Base-by-base conservation (phyloP, 768 basidiomycete species). In the Epithele typhae region DNA sequence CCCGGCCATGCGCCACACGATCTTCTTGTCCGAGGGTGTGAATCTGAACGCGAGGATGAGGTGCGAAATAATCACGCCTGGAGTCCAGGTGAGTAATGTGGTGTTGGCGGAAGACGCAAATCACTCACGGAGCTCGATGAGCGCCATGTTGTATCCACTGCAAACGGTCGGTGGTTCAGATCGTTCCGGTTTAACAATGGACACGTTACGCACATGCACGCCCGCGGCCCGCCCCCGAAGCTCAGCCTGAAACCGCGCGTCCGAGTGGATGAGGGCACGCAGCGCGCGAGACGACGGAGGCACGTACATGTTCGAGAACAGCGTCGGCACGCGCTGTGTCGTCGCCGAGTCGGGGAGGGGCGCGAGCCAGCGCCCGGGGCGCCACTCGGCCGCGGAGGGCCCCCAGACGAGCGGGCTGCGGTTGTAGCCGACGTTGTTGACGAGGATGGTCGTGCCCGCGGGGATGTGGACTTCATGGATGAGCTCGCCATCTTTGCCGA, bases 131-230 rank as follows among this genome's bases (percentile, higher is more conserved):
- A 51, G 40, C 14, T 45, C 49, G 3, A 30, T 21, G 25, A 45
- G 43, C 6, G 49, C 43, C 35, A 51, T 44, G 40, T 45, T 51
- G 44, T 45, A 51, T 2, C 49, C 49, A 23, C 49, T 51, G 25
- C 14, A 17, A 5, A 40, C 11, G 24, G 4, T 11, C 36, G 15
- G 10, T 2, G n/a, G n/a, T n/a, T n/a, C n/a, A n/a, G n/a, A n/a
- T n/a, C n/a, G n/a, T n/a, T n/a, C n/a, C n/a, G n/a, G n/a, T n/a
- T n/a, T n/a, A 10, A 1, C 15, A 10, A 5, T 5, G 19, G 21
- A 22, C 1, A 34, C 14, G 12, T 1, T 9, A 42, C 44, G 21
- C n/a, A 46, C 49, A 45, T 45, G 44, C 43, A 46, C 8, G 44
- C 43, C 12, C 44, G 32, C 1, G 45, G 32, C 1, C 40, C 49